Evolutionary conservation across 2,329 filamentous ascomycete genomes (phyloP), one percentile per base, ranked within the genome.

Genomic region (Drechslerella dactyloides): DNA sequence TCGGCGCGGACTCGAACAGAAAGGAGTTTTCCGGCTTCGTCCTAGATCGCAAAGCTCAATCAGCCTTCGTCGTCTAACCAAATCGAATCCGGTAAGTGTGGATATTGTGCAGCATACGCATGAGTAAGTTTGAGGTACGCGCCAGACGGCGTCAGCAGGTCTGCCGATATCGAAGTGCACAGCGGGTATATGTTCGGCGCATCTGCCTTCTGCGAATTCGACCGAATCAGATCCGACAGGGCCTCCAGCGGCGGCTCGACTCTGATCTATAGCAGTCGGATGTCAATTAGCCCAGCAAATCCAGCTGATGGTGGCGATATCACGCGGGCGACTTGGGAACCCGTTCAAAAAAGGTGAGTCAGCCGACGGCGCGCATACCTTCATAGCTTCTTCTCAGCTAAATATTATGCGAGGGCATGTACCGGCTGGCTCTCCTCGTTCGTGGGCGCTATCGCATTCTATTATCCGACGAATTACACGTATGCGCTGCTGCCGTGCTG

Each of bases 1-100:
- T 89, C 21, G 93, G 92, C 24, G 93, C 94, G 77, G 92, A 96
- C 81, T 99, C 94, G 80, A 96, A 96, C 53, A 99, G 86, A 79
- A 97, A 97, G 2, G 93, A 97, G 77, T 91, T 87, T 75, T 90
- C 88, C 54, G 90, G 90, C 75, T 85, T 82, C 30, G 85, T 81
- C 75, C 82, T 84, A 63, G 42, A 10, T 5, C 44, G 5, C n/a
- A 23, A 21, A 21, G 5, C 21, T 3, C 42, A 23, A 19, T 17
- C 21, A 30, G 48, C 40, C 4, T 30, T 27, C 6, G 21, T 61
- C 48, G 52, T n/a, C 24, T 15, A 57, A 15, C 23, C 21, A 13
- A 44, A 15, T 44, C 19, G 4, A 17, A 11, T 51, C 11, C 21
- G 3, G 15, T 6, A 21, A 23, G 17, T 4, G 15, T 21, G n/a